Evolutionary conservation across 768 basidiomycete species (phyloP), one percentile per base, ranked within the genome.

Genomic region (Suillus brevipes): DNA sequence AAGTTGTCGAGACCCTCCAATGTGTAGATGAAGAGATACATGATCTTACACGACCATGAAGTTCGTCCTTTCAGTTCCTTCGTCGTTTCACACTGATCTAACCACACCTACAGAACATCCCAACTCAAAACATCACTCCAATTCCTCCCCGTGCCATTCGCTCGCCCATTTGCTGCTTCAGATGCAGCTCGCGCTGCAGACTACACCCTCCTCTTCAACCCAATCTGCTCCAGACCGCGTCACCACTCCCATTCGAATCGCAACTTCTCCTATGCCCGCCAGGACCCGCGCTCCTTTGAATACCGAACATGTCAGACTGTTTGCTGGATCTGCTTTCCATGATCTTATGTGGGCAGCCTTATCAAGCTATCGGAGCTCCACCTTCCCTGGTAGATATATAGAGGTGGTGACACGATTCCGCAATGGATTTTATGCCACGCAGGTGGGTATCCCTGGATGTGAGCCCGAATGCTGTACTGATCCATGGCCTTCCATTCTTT

Each of bases 91-190:
- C 61, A 45, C 47, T 25, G 53, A 45, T 43, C 31, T 64, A 61
- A 65, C 42, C 52, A 7, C 40, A 28, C 43, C 38, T 34, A 5
- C 67, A 96, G 95, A 73, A 91, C 89, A 43, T 91, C 94, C 58
- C 86, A 93, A 25, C 97, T 95, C 82, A 95, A 92, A 78, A 95
- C 95, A 0, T 92, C 90, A 6, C 81, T 98, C 4, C 95, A 97
- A 71, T 92, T 97, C 76, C 82, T 94, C 61, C 88, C 88, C 49
- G 81, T 97, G 2, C 87, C 85, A 2, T 90, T 92, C 70, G 83
- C 85, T 63, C 81, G 80, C 55, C 84, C 92, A 60, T 97, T 93
- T 75, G 83, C 86, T 3, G 85, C 91, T 5, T 83, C 98, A 45
- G 95, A 97, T 71, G 90, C 89, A 0, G 91, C 89, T 72, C 89